Conservation (phyloP, 2,329 filamentous ascomycete genomes). For the Pseudopithomyces maydicus region DNA sequence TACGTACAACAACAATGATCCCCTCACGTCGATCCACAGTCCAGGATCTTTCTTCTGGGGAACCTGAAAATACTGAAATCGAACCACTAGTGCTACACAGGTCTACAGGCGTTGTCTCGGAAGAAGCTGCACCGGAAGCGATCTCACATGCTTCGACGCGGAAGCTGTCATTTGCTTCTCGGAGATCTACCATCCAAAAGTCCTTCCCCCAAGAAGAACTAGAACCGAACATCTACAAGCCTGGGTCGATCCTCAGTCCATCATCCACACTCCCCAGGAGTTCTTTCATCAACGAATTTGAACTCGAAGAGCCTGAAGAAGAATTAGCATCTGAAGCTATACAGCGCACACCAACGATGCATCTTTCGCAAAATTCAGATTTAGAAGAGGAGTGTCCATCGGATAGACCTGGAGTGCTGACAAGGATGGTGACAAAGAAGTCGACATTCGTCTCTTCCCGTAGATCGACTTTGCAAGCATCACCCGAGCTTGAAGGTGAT, state of each 20-base stretch:
- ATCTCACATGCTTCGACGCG: neutral
- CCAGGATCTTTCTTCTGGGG: neutral
- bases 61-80: neutral
- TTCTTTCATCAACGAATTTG: neutral
- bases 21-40: neutral
- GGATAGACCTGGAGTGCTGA: neutral
- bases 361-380: slow-evolving; percentile 3
- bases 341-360: neutral
- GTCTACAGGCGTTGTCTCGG: neutral
- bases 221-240: neutral
- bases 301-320: neutral
- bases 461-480: neutral
- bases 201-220: neutral
- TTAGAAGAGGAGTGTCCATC: neutral
- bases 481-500: neutral
- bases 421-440: neutral
- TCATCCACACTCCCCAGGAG: neutral
- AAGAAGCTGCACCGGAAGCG: neutral
- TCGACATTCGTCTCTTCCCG: neutral
- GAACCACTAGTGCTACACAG: neutral
- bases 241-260: neutral
- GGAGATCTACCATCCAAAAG: neutral
- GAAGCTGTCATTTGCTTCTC: neutral
- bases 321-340: neutral
- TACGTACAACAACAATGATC: neutral